A percentile compares a stretch with the other conserved stretches of the same genome.
These are phyloP conservation scores for Porodaedalea pini DNA, from an alignment of 1,284 basidiomycete species.

Conservation along the genomic window DNA sequence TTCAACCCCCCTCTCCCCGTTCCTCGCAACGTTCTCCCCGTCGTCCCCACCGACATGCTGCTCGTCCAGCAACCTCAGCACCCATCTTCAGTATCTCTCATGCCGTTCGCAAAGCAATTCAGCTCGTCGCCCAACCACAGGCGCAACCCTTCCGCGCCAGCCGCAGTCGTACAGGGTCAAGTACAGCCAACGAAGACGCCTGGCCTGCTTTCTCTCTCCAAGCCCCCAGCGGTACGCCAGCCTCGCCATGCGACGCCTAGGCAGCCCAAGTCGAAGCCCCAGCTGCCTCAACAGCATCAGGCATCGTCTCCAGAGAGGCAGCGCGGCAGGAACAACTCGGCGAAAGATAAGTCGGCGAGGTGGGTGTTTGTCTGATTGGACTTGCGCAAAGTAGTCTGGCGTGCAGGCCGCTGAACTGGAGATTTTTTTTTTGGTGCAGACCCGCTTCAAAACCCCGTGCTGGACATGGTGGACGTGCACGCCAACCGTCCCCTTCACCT, in stretches of 20 bases:
- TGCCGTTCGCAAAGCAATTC: constrained; percentile 15
- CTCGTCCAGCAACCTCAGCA: constrained; percentile 57
- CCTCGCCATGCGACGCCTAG: constrained; percentile 16
- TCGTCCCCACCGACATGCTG: constrained; percentile 46
- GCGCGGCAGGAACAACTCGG: constrained; percentile 13
- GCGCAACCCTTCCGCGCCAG: constrained; percentile 65
- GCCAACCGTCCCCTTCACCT: constrained; percentile 20
- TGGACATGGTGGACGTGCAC: constrained; percentile 21
- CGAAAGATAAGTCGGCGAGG: constrained; percentile 20
- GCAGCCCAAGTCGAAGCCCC: constrained; percentile 16
- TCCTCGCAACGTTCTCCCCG: constrained; percentile 27
- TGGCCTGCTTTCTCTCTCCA: constrained; percentile 65
- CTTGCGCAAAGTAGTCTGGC: not conserved
- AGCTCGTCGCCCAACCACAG: constrained; percentile 37
- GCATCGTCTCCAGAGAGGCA: constrained; percentile 10
- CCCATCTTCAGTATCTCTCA: constrained; percentile 28
- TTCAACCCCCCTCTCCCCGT: not conserved
- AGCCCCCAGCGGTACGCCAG: constrained; percentile 36
- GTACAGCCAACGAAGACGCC: constrained; percentile 69
- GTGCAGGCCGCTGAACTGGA: not conserved
- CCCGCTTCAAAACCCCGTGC: constrained; percentile 19
- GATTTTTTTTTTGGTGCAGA: constrained; percentile 6
- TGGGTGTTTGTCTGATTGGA: not conserved
- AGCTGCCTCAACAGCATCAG: constrained; percentile 4
- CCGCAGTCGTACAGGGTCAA: constrained; percentile 41